phyloP scores from a whole-genome alignment of 768 basidiomycete genomes.

The Hygrocybe punicea region DNA sequence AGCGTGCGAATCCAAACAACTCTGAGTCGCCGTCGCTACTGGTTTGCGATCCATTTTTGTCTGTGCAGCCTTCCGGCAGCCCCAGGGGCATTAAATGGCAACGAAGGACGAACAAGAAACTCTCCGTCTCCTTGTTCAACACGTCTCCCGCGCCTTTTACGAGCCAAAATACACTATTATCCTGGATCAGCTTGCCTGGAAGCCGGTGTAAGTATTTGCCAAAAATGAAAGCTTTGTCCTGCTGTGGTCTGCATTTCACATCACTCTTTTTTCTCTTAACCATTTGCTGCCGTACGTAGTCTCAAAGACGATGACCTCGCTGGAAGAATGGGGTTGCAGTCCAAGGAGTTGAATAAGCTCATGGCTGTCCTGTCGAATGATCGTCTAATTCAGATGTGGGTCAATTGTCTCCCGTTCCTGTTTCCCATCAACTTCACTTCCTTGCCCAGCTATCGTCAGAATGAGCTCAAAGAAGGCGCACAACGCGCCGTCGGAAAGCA shows the following conservation, averaged over 20 bases:
- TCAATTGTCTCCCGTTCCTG: background rate
- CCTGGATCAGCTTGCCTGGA: constrained; percentile 88
- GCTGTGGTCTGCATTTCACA: constrained; percentile 20
- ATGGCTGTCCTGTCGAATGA: constrained; percentile 79
- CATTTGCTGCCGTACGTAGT: constrained; percentile 39
- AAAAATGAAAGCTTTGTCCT: constrained; percentile 15
- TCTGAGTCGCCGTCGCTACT: too few species aligned
- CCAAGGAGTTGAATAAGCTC: constrained; percentile 87
- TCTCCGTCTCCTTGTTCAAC: constrained; percentile 84
- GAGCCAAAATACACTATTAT: constrained; percentile 89
- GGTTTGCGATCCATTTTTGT: too few species aligned
- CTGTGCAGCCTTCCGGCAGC: too few species aligned
- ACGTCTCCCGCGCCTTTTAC: constrained; percentile 92
- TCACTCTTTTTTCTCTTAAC: constrained; percentile 17
- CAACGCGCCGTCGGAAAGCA: constrained; percentile 83
- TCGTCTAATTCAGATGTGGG: constrained; percentile 69
- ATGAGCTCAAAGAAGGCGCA: constrained; percentile 86
- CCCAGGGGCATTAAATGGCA: constrained; percentile 40
- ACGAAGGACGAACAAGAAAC: constrained; percentile 79
- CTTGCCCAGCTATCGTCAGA: constrained; percentile 70
- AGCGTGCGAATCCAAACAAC: too few species aligned
- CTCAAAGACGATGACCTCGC: constrained; percentile 93
- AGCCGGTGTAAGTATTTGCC: constrained; percentile 82
- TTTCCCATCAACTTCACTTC: constrained; percentile 1
- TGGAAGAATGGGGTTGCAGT: constrained; percentile 83